Percentiles rank a stretch among this genome's conserved stretches.
Conservation (phyloP, 2,329 filamentous ascomycete genomes). For the Fusarium kyushuense region DNA sequence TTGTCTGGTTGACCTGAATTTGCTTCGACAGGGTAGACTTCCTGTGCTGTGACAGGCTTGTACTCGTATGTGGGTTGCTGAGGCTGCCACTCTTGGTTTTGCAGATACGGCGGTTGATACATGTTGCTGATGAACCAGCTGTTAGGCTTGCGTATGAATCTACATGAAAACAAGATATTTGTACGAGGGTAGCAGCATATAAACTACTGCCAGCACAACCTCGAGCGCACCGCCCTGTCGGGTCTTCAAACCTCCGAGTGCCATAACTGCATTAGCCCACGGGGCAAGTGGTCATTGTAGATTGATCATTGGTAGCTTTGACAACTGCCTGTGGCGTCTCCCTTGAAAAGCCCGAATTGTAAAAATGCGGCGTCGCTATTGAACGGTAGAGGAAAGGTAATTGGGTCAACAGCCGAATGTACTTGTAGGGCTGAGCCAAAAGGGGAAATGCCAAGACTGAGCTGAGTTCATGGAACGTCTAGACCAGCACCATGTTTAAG, state of each 20-base stretch:
- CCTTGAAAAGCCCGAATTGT: slow-evolving; percentile 1
- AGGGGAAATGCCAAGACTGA: slow-evolving; percentile 24
- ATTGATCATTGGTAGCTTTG: slow-evolving; percentile 9
- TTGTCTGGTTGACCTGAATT: slow-evolving; percentile 12
- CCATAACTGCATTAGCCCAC: neutral
- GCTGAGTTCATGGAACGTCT: slow-evolving; percentile 24
- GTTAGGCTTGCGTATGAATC: neutral
- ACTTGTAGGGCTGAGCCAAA: slow-evolving; percentile 29
- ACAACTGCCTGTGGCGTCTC: slow-evolving; percentile 17
- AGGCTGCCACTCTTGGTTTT: slow-evolving; percentile 10
- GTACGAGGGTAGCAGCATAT: slow-evolving; percentile 18
- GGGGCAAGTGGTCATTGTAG: slow-evolving; percentile 2
- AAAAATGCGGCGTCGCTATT: slow-evolving; percentile 15
- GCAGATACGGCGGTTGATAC: slow-evolving; percentile 27
- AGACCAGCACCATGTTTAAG: slow-evolving; percentile 28
- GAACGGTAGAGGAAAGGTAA: neutral
- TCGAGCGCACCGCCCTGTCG: neutral
- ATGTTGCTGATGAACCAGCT: neutral
- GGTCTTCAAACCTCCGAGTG: slow-evolving; percentile 21
- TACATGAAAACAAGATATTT: neutral
- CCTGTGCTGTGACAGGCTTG: slow-evolving; percentile 27
- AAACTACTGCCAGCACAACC: slow-evolving; percentile 2
- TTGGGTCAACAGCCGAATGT: slow-evolving; percentile 21
- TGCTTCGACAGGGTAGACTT: slow-evolving; percentile 10
- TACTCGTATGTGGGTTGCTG: slow-evolving; percentile 23